Conservation (phyloP, 1,139 yeast genomes). For the Lodderomyces oxycetoniae region DNA sequence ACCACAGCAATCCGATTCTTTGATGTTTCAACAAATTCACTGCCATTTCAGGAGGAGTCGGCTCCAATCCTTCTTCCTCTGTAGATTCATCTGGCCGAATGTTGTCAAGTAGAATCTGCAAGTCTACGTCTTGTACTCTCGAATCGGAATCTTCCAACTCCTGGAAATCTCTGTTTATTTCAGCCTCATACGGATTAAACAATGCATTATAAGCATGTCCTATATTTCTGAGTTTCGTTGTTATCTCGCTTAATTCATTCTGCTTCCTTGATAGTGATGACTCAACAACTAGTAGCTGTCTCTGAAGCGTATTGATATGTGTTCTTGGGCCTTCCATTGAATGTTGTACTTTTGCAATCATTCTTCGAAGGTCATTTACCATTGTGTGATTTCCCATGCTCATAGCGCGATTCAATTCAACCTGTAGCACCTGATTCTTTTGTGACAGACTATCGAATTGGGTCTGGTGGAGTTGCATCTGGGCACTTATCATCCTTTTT, state of each 20-base stretch:
- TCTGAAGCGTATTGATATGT: slow-evolving; percentile 5
- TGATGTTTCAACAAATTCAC: slow-evolving; percentile 78
- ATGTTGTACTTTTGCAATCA: slow-evolving; percentile 1
- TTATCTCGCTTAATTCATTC: slow-evolving; percentile 1
- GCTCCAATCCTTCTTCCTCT: slow-evolving; percentile 38
- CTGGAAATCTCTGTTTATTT: slow-evolving; percentile 5
- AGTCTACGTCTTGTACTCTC: slow-evolving; percentile 25
- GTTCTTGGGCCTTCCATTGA: slow-evolving; percentile 2
- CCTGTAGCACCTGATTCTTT: background rate
- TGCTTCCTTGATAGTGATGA: background rate
- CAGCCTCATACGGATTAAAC: slow-evolving; percentile 9
- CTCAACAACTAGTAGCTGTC: slow-evolving; percentile 4
- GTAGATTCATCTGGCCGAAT: slow-evolving; percentile 60
- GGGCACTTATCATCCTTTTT: background rate
- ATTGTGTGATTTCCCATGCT: slow-evolving; percentile 4
- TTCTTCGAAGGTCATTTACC: slow-evolving; percentile 1
- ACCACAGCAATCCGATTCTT: slow-evolving; percentile 80
- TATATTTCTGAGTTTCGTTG: slow-evolving; percentile 2
- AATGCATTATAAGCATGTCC: slow-evolving; percentile 6
- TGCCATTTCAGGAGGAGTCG: slow-evolving; percentile 67
- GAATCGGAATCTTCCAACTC: background rate
- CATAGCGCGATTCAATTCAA: slow-evolving; percentile 2
- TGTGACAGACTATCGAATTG: background rate
- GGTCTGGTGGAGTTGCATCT: slow-evolving; percentile 4
- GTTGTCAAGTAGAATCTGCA: slow-evolving; percentile 55